phyloP scores from a whole-genome alignment of 2,329 filamentous ascomycete species.

The Pseudogymnoascus sp. region DNA sequence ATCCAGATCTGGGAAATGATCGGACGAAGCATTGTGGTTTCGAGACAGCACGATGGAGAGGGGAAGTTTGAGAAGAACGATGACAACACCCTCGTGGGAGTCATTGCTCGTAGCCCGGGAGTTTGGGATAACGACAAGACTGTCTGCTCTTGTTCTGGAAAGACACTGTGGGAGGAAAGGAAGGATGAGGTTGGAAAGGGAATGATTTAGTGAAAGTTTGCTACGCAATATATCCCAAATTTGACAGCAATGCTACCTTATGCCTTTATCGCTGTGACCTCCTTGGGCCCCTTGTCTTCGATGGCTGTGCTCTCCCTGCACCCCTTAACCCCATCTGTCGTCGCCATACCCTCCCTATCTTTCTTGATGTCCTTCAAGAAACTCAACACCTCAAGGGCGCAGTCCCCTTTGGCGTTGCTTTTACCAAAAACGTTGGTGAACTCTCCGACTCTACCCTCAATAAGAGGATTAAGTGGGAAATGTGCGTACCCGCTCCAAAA shows the following conservation, averaged over 20 bases:
- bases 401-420: conserved; percentile 41
- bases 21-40: conserved; percentile 83
- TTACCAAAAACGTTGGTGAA: conserved; percentile 36
- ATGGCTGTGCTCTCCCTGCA: neutral
- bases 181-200: conserved; percentile 82
- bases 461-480: conserved; percentile 22
- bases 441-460: conserved; percentile 17
- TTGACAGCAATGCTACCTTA: neutral
- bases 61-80: conserved; percentile 62
- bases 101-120: conserved; percentile 92
- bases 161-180: conserved; percentile 96
- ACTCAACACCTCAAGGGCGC: conserved; percentile 32
- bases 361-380: conserved; percentile 29
- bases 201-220: conserved; percentile 60
- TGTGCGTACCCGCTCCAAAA: conserved; percentile 24
- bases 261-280: neutral
- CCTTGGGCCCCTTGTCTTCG: neutral
- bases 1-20: conserved; percentile 96
- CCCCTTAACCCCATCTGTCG: conserved; percentile 10
- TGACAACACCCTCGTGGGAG: conserved; percentile 78
- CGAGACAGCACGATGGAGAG: conserved; percentile 54
- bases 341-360: conserved; percentile 14
- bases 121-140: conserved; percentile 99
- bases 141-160: conserved; percentile 94
- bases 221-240: neutral